Percentiles rank a stretch among this genome's conserved stretches.
phyloP scores from a whole-genome alignment of 225 moss, liverwort and hornwort genomes.

The Ulota crispa region DNA sequence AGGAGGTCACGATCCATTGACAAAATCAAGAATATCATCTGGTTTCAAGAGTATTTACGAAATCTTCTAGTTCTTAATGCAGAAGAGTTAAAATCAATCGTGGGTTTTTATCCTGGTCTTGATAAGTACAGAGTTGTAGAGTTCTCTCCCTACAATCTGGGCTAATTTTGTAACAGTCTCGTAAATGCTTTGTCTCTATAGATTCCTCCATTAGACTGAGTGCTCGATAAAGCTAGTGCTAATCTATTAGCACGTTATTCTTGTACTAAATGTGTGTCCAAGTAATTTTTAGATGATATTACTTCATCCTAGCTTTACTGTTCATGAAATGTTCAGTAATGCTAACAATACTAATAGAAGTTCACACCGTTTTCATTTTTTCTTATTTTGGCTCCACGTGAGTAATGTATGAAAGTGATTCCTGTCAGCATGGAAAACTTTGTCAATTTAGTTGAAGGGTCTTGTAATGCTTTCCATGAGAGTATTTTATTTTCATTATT shows the following conservation, averaged over 20 bases:
- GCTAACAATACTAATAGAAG: background rate
- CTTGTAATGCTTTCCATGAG: background rate
- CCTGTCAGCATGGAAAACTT: too few species aligned
- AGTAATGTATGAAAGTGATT: background rate
- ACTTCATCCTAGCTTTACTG: too few species aligned
- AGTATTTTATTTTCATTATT: background rate
- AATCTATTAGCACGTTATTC: background rate
- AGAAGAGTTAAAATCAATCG: too few species aligned
- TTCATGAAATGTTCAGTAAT: background rate
- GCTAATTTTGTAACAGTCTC: background rate
- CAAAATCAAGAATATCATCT: background rate
- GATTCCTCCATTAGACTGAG: background rate
- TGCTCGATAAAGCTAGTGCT: background rate
- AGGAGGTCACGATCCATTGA: background rate
- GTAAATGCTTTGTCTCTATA: background rate
- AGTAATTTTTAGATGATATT: background rate
- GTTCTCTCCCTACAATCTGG: background rate
- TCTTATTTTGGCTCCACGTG: too few species aligned
- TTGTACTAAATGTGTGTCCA: background rate
- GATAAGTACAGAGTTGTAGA: too few species aligned
- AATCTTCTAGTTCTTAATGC: background rate
- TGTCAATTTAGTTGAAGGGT: too few species aligned
- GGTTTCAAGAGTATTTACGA: background rate
- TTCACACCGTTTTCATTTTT: background rate
- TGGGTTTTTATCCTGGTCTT: background rate